Evolutionary conservation across 352 stramenopile genomes (phyloP).

Genomic region (Elongisporangium anandrum): DNA sequence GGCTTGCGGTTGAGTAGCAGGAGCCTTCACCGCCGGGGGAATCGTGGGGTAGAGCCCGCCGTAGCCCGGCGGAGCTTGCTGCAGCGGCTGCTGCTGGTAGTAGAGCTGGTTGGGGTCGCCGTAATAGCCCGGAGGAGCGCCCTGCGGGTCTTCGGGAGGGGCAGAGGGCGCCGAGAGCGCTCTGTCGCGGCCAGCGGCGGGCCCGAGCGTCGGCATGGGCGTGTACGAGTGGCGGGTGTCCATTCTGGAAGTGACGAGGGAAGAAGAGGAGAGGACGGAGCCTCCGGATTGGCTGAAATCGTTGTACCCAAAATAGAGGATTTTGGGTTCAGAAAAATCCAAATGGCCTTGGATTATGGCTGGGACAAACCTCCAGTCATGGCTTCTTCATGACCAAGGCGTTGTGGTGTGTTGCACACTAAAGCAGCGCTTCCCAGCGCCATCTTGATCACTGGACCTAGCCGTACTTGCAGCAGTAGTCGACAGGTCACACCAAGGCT

Average conservation of each 20-base stretch:
- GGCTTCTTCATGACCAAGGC: too few relatives aligned
- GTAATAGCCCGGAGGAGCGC: constrained; percentile 9
- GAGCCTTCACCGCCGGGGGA: background rate
- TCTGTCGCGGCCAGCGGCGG: constrained; percentile 5
- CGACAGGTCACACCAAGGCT: too few relatives aligned
- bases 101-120: constrained; percentile 5
- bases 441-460: too few relatives aligned
- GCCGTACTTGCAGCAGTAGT: too few relatives aligned
- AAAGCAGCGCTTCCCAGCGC: too few relatives aligned
- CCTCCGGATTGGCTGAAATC: background rate
- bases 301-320: background rate
- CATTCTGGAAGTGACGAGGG: background rate
- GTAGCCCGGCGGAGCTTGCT: constrained; percentile 9
- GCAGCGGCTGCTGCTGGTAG: constrained; percentile 10
- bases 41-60: constrained; percentile 10
- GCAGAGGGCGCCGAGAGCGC: constrained; percentile 34
- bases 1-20: constrained; percentile 24
- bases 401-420: too few relatives aligned
- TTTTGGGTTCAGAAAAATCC: background rate
- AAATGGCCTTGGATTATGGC: background rate
- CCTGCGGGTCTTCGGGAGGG: constrained; percentile 20
- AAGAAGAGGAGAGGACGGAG: background rate
- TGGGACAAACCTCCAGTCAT: background rate
- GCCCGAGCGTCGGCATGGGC: background rate
- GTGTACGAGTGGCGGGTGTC: background rate